Percentiles rank a stretch among this genome's conserved stretches.
These are phyloP conservation scores for Castanea crenata DNA, from an alignment of 306 rosid genomes.

Conservation along the genomic window DNA sequence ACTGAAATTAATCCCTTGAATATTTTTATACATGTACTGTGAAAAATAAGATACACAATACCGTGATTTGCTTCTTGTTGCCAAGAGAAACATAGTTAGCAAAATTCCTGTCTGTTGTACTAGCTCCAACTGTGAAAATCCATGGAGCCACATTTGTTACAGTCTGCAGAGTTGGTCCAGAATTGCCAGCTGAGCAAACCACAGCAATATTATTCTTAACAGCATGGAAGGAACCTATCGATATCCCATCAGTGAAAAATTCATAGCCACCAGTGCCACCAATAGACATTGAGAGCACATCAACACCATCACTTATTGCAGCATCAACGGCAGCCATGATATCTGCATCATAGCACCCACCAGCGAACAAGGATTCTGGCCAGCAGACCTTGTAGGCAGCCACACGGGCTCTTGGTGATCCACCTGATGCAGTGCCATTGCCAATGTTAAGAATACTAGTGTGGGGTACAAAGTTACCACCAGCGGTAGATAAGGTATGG, in stretches of 20 bases:
- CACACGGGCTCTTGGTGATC: conserved; percentile 78
- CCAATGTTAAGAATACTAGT: conserved; percentile 55
- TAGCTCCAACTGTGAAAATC: conserved; percentile 69
- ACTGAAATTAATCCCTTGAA: no score
- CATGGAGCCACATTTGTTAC: conserved; percentile 64
- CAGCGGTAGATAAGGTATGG: conserved; percentile 90
- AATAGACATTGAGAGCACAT: conserved; percentile 46
- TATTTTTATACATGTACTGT: no score
- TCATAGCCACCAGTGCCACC: conserved; percentile 20
- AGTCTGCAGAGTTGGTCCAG: conserved; percentile 43
- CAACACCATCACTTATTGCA: conserved; percentile 74
- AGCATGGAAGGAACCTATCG: conserved; percentile 69
- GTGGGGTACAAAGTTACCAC: conserved; percentile 51
- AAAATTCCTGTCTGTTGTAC: conserved; percentile 56
- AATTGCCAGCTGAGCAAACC: conserved; percentile 59
- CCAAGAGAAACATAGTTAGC: conserved; percentile 46
- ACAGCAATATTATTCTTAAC: conserved; percentile 34
- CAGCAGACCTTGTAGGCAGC: conserved; percentile 87
- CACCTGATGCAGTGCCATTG: conserved; percentile 78
- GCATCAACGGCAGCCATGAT: conserved; percentile 58
- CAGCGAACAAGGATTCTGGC: conserved; percentile 9
- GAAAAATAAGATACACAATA: not conserved
- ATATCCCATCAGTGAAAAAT: conserved; percentile 27
- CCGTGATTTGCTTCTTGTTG: conserved; percentile 38
- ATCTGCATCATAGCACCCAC: conserved; percentile 54